Conservation (phyloP, 352 stramenopile species). For the Pythium rhizo-oryzae region DNA sequence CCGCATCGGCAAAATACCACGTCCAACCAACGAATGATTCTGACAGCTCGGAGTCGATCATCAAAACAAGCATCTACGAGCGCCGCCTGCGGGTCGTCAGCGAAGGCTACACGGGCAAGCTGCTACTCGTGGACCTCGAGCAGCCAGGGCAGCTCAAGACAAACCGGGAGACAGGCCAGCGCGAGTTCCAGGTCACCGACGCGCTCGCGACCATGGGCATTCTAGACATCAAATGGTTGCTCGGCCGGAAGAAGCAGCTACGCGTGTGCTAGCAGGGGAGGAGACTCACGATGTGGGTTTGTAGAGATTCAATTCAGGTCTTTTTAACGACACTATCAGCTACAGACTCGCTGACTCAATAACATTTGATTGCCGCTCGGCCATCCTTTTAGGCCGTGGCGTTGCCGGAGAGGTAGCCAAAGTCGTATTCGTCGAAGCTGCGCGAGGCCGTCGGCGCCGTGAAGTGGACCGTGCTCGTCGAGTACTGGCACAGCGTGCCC, state of each 20-base stretch:
- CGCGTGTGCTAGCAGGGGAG: conserved; percentile 34
- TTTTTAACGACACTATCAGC: too few relatives aligned
- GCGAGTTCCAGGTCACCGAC: conserved; percentile 45
- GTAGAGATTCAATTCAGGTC: too few relatives aligned
- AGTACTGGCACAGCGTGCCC: conserved; percentile 18
- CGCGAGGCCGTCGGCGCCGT: conserved; percentile 2
- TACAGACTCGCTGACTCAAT: too few relatives aligned
- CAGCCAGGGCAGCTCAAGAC: conserved; percentile 33
- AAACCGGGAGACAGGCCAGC: conserved; percentile 26
- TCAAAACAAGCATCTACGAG: conserved; percentile 45
- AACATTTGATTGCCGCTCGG: too few relatives aligned
- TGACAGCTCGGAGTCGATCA: conserved; percentile 19
- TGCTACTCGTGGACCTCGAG: conserved; percentile 44
- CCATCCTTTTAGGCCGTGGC: too few relatives aligned
- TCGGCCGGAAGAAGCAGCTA: conserved; percentile 38
- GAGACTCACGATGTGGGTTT: too few relatives aligned
- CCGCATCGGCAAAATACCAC: too few relatives aligned
- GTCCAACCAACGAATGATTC: not conserved
- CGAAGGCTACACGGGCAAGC: conserved; percentile 36
- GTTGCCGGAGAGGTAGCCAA: not conserved
- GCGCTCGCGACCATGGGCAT: conserved; percentile 2
- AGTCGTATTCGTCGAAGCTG: not conserved
- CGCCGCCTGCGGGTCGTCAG: conserved; percentile 40
- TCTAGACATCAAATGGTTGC: conserved; percentile 7
- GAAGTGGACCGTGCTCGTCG: conserved; percentile 14